Base-by-base conservation (phyloP, 371 early-diverging fungal genomes). In the Thermomucor indicae-seudaticae region DNA sequence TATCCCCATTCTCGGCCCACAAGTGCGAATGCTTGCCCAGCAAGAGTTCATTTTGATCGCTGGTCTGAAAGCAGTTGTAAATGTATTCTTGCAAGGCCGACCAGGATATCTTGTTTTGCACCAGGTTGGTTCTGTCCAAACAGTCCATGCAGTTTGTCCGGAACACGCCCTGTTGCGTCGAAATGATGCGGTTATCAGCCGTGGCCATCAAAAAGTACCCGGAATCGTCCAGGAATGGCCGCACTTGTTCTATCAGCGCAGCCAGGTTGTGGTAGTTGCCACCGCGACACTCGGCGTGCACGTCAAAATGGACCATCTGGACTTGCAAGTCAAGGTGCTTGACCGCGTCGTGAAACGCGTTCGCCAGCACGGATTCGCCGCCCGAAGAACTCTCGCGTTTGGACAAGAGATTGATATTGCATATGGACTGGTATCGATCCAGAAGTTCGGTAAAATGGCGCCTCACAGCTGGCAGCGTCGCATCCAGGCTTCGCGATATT, bases 111-210 rank as follows among this genome's bases (percentile, higher is more conserved):
- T 78, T 81, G 49, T 74, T 81, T 55, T 86, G 86, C 5, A 84
- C 84, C n/a, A 86, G 72, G 32, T 86, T 86, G 24, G 86, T 86
- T 17, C 98, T 72, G 67, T 98, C 99, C 41, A 98, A 67, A 59
- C 98, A 99, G 66, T 99, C 99, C 58, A 99, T 72, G 60, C 99
- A 99, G 57, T 99, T 99, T 1, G 93, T 92, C 2, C 96, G 78
- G 52, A 93, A 82, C 1, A 91, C 86, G 6, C 95, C 96, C 3
- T 77, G 70, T 57, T 96, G 97, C 2, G 61, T 62, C 25, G 65
- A 68, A 8, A 90, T 60, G 0, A 88, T 70, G 6, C 56, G 61
- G 30, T 78, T 76, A 17, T 72, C 72, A 7, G 73, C 78, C 4
- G 67, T 64, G 48, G 89, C 87, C 44, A 80, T 71, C 14, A 84